A percentile compares a stretch with the other conserved stretches of the same genome.
Evolutionary conservation across 2,329 filamentous ascomycete genomes (phyloP).

Genomic region (Lecanicillium sp.): DNA sequence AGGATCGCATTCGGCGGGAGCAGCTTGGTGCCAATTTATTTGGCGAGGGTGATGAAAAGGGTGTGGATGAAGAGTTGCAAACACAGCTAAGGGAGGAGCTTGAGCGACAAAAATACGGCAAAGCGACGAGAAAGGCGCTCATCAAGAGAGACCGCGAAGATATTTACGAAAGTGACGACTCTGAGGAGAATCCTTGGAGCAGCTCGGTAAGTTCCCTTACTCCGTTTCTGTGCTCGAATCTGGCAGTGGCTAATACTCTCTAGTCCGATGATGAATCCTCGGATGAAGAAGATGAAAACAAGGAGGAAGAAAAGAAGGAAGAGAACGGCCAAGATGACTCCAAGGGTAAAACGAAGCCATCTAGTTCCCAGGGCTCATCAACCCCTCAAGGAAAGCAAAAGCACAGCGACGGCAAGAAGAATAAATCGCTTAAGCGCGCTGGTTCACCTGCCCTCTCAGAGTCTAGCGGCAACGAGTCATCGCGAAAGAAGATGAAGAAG

Average conservation of each 20-base stretch:
- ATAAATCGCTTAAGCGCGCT: slow-evolving; percentile 66
- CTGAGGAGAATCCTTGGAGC: slow-evolving; percentile 33
- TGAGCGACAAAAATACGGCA: slow-evolving; percentile 62
- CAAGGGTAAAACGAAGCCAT: slow-evolving; percentile 42
- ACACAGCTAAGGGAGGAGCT: slow-evolving; percentile 62
- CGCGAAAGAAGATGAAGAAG: slow-evolving; percentile 69
- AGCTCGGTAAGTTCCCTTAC: slow-evolving; percentile 22
- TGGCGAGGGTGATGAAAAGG: slow-evolving; percentile 57
- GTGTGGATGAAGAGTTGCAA: slow-evolving; percentile 66
- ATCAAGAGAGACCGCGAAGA: slow-evolving; percentile 79
- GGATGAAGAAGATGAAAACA: slow-evolving; percentile 31
- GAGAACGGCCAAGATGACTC: slow-evolving; percentile 44
- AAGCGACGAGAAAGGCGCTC: slow-evolving; percentile 70
- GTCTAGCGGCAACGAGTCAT: slow-evolving; percentile 83
- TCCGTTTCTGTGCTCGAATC: background rate
- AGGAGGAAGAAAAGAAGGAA: slow-evolving; percentile 47
- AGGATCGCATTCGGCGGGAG: slow-evolving; percentile 66
- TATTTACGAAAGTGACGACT: slow-evolving; percentile 69
- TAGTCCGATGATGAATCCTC: slow-evolving; percentile 22
- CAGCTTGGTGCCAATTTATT: slow-evolving; percentile 86
- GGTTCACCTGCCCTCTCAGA: slow-evolving; percentile 85
- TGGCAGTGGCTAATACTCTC: slow-evolving; percentile 7
- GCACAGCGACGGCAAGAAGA: slow-evolving; percentile 43
- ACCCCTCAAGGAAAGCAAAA: slow-evolving; percentile 42
- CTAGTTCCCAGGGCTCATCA: slow-evolving; percentile 61